Base-by-base conservation (phyloP, 1,284 basidiomycete species). In the Anthracocystis walkeri region DNA sequence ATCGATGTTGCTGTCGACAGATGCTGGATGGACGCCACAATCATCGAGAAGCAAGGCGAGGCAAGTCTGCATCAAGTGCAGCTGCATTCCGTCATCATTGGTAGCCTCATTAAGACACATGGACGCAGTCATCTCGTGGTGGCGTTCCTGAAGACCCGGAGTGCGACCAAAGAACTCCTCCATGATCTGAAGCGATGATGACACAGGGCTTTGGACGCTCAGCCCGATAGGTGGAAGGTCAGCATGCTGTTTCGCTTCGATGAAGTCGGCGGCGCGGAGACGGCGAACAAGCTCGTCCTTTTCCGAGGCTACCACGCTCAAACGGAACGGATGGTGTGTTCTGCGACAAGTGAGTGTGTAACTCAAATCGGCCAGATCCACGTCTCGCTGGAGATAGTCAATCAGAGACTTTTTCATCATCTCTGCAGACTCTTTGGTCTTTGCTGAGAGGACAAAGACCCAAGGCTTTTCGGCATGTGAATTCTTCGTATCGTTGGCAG, bases 321-420 rank as follows among this genome's bases (percentile, higher is more conserved):
- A 46, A 3, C 75, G 68, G 58, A 66, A 75, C 0, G 73, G 59
- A 49, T 72, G 65, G 29, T 72, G 62, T 16, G 66, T 66, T 23
- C 76, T 55, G 18, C 76, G 61, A 35, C 67, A 71, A 14, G 65
- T 45, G 18, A 78, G 62, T 7, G 65, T 72, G 40, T 69, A 66
- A 58, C 72, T 75, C 51, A 78, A 48, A 33, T 77, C 71, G 27
- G 54, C 58, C 1, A 77, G 56, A 14, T 56, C 44, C 20, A 65
- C 62, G 3, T 62, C 72, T 7, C 67, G 63, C 23, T 67, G 56
- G 20, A 77, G 69, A 33, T 67, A 77, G 65, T 65, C 62, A 42
- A 71, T 56, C 25, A 71, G 58, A 10, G 58, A 44, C 33, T 65
- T 61, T 16, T 57, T 69, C 10, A 65, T 45, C 44, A 50, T 50